Base-by-base conservation (phyloP, 1,139 yeast genomes). In the Scheffersomyces quercinus region DNA sequence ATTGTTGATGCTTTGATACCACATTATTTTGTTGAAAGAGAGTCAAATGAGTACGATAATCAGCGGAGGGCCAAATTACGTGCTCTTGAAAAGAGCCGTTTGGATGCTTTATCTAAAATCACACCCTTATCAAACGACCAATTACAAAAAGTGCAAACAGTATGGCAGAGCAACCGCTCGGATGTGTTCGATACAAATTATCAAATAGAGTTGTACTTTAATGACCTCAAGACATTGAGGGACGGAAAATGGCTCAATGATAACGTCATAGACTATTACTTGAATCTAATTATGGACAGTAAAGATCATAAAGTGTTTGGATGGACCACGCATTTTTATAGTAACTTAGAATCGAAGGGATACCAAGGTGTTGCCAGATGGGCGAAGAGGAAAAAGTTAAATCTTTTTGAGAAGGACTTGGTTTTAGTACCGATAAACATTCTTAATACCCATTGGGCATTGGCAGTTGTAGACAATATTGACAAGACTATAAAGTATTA, bases 241-340 rank as follows among this genome's bases (percentile, higher is more conserved):
- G 88, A 85, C 44, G 75, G 85, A 1, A 68, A 75, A 38, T 93
- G 99, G 99, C 75, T 93, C 35, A 93, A 93, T 60, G 99, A 95
- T 63, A 88, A 85, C 42, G 76, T 93, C 3, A 90, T 93, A 45
- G 99, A 93, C 60, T 85, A 83, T 56, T 91, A 86, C 60, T 69
- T 90, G 57, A 79, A 79, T 49, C 61, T 85, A 49, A 70, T 90
- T 7, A 79, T 81, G 9, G 47, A 45, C 7, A 50, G 54, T 5
- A 45, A 56, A 11, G 49, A 69, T 34, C 65, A 75, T 3, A 62
- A 68, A 29, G 70, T 79, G 3, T 88, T 83, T 58, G 83, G 85
- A 3, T 90, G 95, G 75, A 85, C 95, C 10, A 88, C 99, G 0
- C 96, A 87, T 65, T 91, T 91, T 61, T 91, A 79, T 63, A 75